Conservation (phyloP, 2,329 filamentous ascomycete genomes). For the Fusarium sp. region DNA sequence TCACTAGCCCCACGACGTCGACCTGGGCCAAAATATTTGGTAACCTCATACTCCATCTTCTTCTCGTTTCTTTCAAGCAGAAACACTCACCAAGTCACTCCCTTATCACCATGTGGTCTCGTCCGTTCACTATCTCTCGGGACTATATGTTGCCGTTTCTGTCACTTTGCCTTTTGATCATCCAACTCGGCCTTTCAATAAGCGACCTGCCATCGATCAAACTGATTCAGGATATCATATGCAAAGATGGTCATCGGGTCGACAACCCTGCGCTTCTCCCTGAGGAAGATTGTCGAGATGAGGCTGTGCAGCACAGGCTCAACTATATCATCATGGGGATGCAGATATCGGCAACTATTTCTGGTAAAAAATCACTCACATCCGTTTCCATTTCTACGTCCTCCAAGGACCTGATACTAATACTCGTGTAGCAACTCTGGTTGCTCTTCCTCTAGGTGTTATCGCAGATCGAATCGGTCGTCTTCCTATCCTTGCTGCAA, state of each 20-base stretch:
- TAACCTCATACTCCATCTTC: not conserved
- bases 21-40: not conserved
- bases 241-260: conserved; percentile 27
- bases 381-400: not conserved
- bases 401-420: not conserved
- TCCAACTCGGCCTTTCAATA: conserved; percentile 47
- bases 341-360: conserved; percentile 41
- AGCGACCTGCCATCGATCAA: conserved; percentile 42
- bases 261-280: conserved; percentile 21
- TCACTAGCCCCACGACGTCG: not conserved
- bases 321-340: conserved; percentile 42
- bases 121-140: conserved; percentile 28
- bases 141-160: conserved; percentile 43
- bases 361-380: conserved; percentile 13
- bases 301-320: conserved; percentile 42
- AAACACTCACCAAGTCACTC: not conserved
- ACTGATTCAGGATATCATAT: conserved; percentile 47
- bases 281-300: conserved; percentile 37
- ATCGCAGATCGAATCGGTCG: conserved; percentile 45
- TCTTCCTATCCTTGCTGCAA: conserved; percentile 45
- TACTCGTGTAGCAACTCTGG: conserved; percentile 35
- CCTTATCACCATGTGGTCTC: conserved; percentile 26
- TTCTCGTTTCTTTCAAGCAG: not conserved
- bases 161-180: conserved; percentile 40
- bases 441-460: conserved; percentile 42